Evolutionary conservation across 108 stramenopile species (phyloP), one percentile per base, ranked within the genome.

Genomic region (Tribonema minus): DNA sequence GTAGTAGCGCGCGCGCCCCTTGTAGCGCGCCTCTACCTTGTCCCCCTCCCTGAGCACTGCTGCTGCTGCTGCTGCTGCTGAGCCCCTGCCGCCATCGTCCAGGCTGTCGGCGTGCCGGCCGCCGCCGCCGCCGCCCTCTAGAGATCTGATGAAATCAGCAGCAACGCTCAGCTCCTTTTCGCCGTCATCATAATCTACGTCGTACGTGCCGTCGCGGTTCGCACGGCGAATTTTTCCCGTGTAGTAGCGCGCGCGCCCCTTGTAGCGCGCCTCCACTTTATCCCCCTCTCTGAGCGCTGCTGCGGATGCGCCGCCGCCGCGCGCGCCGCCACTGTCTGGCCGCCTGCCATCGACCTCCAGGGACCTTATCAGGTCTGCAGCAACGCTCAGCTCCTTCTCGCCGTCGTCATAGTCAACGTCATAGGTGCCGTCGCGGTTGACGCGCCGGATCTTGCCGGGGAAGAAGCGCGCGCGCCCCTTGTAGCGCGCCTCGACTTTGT

Each of bases 151-250:
- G 61, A 64, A 46, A 30, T 65, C 64, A 12, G 32, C 34, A 27
- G 28, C 25, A 15, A 76, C 78, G 25, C 78, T 73, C 7, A 31
- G 64, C 38, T 85, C 83, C 26, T 74, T 63, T 27, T 85, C 85
- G 3, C 65, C 64, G 37, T 84, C 80, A 31, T 84, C 73, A 40
- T 85, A 86, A 36, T 85, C 61, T 23, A 86, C 68, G 66, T 85
- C 84, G 37, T 77, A 85, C 20, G 84, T 82, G 1, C 81, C 84
- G 37, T 86, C 76, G 1, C 68, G 29, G 68, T 76, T 60, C 29
- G 54, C 62, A 0, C 81, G 73, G 33, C 41, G 29, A 35, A 85
- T 79, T 0, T 40, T 30, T 0, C 86, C 86, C 5, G 41, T 3
- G 68, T 71, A 85, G 62, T 61, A 86, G 12, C 76, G 58, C 5